These are phyloP conservation scores for Annulohypoxylon moriforme DNA, from an alignment of 495 filamentous ascomycete genomes.

Conservation along the genomic window DNA sequence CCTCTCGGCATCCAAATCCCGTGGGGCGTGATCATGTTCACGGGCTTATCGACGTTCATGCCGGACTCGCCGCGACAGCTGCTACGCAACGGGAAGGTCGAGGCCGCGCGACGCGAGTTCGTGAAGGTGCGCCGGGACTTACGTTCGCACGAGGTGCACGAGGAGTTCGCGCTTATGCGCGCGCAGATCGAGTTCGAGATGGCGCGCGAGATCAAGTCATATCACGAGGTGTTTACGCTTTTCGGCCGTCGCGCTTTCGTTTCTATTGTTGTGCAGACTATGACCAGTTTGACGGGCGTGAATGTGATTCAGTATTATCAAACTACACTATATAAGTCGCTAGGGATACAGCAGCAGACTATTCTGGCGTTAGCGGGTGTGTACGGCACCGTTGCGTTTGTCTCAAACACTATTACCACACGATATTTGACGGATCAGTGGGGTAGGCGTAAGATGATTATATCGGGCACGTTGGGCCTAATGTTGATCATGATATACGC, in stretches of 20 bases:
- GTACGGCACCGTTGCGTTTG: constrained; percentile 67
- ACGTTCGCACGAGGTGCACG: constrained; percentile 58
- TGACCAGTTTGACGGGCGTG: constrained; percentile 67
- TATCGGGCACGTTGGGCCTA: constrained; percentile 62
- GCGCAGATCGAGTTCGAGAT: constrained; percentile 71
- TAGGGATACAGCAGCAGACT: constrained; percentile 62
- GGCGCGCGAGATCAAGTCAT: constrained; percentile 65
- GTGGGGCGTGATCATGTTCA: constrained; percentile 69
- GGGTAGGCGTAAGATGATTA: constrained; percentile 70
- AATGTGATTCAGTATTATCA: constrained; percentile 61
- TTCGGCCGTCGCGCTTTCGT: constrained; percentile 65
- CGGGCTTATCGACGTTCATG: constrained; percentile 68
- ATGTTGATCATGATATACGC: constrained; percentile 68
- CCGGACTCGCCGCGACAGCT: constrained; percentile 68
- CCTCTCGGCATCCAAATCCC: constrained; percentile 69
- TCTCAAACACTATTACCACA: constrained; percentile 64
- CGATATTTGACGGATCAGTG: constrained; percentile 68
- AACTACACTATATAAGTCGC: constrained; percentile 63
- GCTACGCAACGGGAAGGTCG: constrained; percentile 64
- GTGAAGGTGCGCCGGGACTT: constrained; percentile 61
- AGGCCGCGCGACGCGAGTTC: constrained; percentile 63
- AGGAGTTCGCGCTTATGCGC: constrained; percentile 67
- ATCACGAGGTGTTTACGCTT: constrained; percentile 63
- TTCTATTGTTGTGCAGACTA: constrained; percentile 68
- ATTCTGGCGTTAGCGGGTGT: constrained; percentile 67